Evolutionary conservation across 257 asterid species (phyloP).

Genomic region (Lithospermum erythrorhizon): DNA sequence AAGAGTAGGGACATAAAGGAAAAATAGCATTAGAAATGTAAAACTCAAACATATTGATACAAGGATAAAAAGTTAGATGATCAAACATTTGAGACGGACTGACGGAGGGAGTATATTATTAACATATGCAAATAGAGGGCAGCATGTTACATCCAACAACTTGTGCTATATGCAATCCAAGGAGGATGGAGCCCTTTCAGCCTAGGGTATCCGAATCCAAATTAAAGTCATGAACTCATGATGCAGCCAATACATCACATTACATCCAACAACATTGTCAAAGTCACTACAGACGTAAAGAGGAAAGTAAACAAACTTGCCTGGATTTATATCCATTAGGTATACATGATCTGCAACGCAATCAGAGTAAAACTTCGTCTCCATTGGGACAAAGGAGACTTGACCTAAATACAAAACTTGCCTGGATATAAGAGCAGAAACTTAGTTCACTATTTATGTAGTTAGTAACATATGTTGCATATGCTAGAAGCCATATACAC

Average conservation of each 20-base stretch:
- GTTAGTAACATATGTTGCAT: not conserved
- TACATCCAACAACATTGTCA: not conserved
- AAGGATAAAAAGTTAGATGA: too few species aligned
- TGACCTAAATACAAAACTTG: conserved; percentile 79
- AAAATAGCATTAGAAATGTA: too few species aligned
- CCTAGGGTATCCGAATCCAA: not conserved
- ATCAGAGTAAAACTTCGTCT: conserved; percentile 90
- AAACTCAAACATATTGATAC: too few species aligned
- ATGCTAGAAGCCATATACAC: not conserved
- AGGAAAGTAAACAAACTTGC: conserved; percentile 24
- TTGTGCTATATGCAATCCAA: too few species aligned
- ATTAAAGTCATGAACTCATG: not conserved
- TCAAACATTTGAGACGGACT: too few species aligned
- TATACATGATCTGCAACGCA: conserved; percentile 93
- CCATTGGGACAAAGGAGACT: conserved; percentile 80
- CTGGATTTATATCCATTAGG: conserved; percentile 75
- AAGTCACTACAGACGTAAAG: not conserved
- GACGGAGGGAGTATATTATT: too few species aligned
- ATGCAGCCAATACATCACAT: not conserved
- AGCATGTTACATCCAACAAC: too few species aligned
- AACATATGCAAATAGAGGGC: not conserved
- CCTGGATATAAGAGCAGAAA: conserved; percentile 37
- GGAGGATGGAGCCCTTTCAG: too few species aligned
- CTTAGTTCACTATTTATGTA: not conserved
- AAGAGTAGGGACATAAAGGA: too few species aligned